Evolutionary conservation across 257 asterid species (phyloP).

Genomic region (Anisodus acutangulus): DNA sequence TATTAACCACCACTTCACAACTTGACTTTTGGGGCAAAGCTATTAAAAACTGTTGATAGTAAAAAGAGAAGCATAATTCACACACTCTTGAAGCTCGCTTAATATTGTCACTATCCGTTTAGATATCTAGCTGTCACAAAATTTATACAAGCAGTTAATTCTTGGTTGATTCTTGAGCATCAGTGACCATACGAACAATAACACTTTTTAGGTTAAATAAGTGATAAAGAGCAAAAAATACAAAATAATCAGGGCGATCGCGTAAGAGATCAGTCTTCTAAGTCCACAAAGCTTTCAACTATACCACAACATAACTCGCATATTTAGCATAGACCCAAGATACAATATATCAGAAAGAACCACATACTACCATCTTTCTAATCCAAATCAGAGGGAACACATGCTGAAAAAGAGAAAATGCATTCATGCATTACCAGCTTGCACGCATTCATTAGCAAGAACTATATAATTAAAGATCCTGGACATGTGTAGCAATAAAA

Average conservation of each 20-base stretch:
- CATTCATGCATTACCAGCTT: background rate
- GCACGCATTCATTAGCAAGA: background rate
- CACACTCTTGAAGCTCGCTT: background rate
- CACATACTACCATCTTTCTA: slow-evolving; percentile 23
- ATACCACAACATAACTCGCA: background rate
- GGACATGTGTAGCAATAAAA: background rate
- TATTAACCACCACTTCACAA: background rate
- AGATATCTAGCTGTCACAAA: background rate
- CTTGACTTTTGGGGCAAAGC: background rate
- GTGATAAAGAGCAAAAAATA: background rate
- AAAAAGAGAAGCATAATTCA: background rate
- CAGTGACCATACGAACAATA: slow-evolving; percentile 17
- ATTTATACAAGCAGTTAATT: background rate
- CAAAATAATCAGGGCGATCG: background rate
- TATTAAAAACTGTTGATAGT: slow-evolving; percentile 17
- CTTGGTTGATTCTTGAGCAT: background rate
- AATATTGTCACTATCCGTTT: background rate
- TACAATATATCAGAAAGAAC: slow-evolving; percentile 29
- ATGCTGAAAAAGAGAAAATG: background rate
- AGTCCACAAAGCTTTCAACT: slow-evolving; percentile 15
- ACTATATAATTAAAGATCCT: background rate
- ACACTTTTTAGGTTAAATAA: background rate
- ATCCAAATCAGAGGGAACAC: slow-evolving; percentile 22
- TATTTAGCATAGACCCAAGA: slow-evolving; percentile 9
- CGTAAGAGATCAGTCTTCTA: slow-evolving; percentile 14